Evolutionary conservation across 2,329 filamentous ascomycete species (phyloP).

Genomic region (Exophiala sideris): DNA sequence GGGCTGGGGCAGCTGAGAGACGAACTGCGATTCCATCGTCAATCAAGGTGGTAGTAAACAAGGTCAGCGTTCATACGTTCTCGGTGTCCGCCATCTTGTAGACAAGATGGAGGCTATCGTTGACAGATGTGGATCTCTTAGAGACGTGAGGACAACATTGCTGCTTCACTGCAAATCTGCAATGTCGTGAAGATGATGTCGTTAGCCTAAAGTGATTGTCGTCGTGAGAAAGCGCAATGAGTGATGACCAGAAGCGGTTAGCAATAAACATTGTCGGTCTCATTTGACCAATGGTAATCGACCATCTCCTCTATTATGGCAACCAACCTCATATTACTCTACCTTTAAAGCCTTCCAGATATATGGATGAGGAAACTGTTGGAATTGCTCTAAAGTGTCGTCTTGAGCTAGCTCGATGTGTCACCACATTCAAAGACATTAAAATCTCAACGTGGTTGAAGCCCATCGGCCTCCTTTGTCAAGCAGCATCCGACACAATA

Average conservation of each 20-base stretch:
- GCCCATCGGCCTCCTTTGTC: no score
- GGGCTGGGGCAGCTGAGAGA: constrained; percentile 36
- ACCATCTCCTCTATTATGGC: not conserved
- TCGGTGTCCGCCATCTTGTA: constrained; percentile 21
- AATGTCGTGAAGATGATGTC: constrained; percentile 1
- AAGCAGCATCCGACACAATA: not conserved
- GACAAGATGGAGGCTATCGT: not conserved
- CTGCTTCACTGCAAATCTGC: not conserved
- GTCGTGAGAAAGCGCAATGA: not conserved
- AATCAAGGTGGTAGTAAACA: not conserved
- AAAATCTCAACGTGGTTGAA: not conserved
- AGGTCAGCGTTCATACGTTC: constrained; percentile 18
- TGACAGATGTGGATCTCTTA: not conserved
- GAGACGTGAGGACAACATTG: constrained; percentile 1
- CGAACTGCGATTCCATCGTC: constrained; percentile 24
- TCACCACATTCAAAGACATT: no score
- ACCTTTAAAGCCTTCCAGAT: no score
- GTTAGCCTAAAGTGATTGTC: not conserved
- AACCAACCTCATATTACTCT: no score
- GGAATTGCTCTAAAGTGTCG: no score
- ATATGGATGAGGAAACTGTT: no score
- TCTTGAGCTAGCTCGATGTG: no score
- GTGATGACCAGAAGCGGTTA: not conserved
- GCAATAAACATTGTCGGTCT: not conserved
- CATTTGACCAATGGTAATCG: not conserved